Conservation (phyloP, 306 rosid genomes). For the Fragaria nilgerrensis region DNA sequence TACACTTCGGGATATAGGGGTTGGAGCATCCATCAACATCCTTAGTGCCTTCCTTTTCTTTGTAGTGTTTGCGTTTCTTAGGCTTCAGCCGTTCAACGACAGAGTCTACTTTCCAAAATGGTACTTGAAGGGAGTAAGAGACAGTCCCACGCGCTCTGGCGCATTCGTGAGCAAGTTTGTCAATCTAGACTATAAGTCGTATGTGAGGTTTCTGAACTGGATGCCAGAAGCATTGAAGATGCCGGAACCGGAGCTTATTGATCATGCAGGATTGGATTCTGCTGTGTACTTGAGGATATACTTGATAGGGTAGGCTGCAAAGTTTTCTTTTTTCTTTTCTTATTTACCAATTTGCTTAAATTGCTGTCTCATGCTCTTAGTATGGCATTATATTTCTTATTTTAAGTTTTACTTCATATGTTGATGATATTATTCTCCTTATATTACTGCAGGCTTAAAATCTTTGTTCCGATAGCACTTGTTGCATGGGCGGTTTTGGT, state of each 20-base stretch:
- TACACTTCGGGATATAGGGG: conserved; percentile 61
- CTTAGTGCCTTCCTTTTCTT: conserved; percentile 73
- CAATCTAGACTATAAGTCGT: conserved; percentile 80
- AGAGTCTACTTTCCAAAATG: conserved; percentile 96
- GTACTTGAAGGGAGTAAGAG: conserved; percentile 77
- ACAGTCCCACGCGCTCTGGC: conserved; percentile 73
- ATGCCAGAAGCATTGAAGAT: conserved; percentile 90
- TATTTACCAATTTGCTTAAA: not conserved
- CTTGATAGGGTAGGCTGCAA: conserved; percentile 69
- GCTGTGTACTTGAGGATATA: conserved; percentile 93
- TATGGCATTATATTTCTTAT: not conserved
- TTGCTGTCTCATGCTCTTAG: not conserved
- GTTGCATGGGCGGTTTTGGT: conserved; percentile 82
- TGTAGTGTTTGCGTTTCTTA: conserved; percentile 71
- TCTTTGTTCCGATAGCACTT: conserved; percentile 84
- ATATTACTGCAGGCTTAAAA: conserved; percentile 70
- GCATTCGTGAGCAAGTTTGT: conserved; percentile 70
- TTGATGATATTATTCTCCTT: conserved; percentile 7
- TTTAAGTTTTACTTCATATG: not conserved
- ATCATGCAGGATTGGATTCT: conserved; percentile 95
- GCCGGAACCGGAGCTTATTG: conserved; percentile 97
- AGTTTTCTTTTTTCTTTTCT: not conserved
- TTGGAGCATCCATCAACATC: conserved; percentile 75
- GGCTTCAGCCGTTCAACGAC: conserved; percentile 97
- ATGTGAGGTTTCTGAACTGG: conserved; percentile 76